A percentile compares a stretch with the other conserved stretches of the same genome.
These are phyloP conservation scores for Penicillium capsulatum DNA, from an alignment of 2,329 filamentous ascomycete genomes.

Conservation along the genomic window DNA sequence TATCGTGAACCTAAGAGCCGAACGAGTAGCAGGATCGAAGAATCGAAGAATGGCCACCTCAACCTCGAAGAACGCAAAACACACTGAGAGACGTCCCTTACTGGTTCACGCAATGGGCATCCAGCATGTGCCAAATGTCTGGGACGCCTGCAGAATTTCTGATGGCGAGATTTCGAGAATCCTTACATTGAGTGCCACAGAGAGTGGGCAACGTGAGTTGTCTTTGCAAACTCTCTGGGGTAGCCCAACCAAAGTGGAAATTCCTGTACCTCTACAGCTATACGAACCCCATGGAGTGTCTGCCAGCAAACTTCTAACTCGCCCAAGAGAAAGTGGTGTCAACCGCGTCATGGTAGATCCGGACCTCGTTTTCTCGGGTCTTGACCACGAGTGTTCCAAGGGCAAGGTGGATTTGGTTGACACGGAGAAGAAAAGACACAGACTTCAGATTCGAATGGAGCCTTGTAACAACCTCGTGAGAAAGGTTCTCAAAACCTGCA, in stretches of 20 bases:
- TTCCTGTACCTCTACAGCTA: conserved; percentile 56
- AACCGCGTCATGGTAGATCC: conserved; percentile 45
- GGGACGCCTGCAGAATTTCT: conserved; percentile 67
- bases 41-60: conserved; percentile 21
- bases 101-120: conserved; percentile 43
- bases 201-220: conserved; percentile 60
- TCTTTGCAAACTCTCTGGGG: conserved; percentile 75
- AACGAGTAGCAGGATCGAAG: conserved; percentile 36
- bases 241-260: conserved; percentile 60
- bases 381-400: conserved; percentile 56
- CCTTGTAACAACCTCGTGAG: conserved; percentile 61
- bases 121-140: conserved; percentile 61
- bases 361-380: conserved; percentile 44
- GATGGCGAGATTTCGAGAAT: conserved; percentile 66
- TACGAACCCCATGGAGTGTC: conserved; percentile 59
- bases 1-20: conserved; percentile 60
- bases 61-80: conserved; percentile 24
- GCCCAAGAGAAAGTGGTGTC: conserved; percentile 52
- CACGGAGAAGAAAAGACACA: conserved; percentile 58
- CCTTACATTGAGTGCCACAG: conserved; percentile 63
- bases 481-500: conserved; percentile 58
- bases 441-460: conserved; percentile 63
- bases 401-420: conserved; percentile 66
- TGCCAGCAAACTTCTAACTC: conserved; percentile 48
- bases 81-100: conserved; percentile 23